Evolutionary conservation across 1,284 basidiomycete genomes (phyloP), one percentile per base, ranked within the genome.

Genomic region (Violaceomyces palustris): DNA sequence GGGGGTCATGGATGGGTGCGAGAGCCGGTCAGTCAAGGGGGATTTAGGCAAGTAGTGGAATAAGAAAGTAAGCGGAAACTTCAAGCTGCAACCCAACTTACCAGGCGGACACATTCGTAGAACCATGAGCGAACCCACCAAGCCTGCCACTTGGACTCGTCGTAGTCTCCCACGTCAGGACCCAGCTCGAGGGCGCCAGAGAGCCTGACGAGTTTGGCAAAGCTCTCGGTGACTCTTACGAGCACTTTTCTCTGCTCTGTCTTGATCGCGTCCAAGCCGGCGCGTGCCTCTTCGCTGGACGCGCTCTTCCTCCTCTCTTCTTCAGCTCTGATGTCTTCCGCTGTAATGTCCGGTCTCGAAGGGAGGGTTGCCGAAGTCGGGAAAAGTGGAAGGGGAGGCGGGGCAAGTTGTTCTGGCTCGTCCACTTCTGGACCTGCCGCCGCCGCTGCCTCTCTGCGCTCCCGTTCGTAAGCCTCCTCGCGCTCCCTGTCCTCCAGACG

Each of bases 111-210:
- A 17, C 64, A 48, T 14, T 63, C 58, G 6, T 25, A 45, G 46
- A 61, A 72, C 67, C 65, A 72, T 6, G 50, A 55, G 18, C 44
- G 29, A 5, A 59, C 24, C 70, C 70, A 73, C 70, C 70, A 73
- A 11, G 41, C 25, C 15, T 49, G 34, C 69, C 69, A 73, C 6
- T 41, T 43, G 2, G 39, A 23, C 4, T 18, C 33, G 31, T 39
- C 40, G 12, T n/a, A 28, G 11, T 41, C 42, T 19, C 36, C 39
- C 14, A 28, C 34, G n/a, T 31, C 38, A 27, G 27, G n/a, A 42
- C 15, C 15, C 8, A 25, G 26, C 10, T 33, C 32, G 32, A 42
- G 39, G 9, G 42, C 46, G 18, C 19, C 26, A 2, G 37, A 21
- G 12, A 17, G 15, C 12, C 18, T 12, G 2, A 57, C 24, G 27